A percentile compares a stretch with the other conserved stretches of the same genome.
phyloP scores from a whole-genome alignment of 331 rosid genomes.

The Malus hybrid region DNA sequence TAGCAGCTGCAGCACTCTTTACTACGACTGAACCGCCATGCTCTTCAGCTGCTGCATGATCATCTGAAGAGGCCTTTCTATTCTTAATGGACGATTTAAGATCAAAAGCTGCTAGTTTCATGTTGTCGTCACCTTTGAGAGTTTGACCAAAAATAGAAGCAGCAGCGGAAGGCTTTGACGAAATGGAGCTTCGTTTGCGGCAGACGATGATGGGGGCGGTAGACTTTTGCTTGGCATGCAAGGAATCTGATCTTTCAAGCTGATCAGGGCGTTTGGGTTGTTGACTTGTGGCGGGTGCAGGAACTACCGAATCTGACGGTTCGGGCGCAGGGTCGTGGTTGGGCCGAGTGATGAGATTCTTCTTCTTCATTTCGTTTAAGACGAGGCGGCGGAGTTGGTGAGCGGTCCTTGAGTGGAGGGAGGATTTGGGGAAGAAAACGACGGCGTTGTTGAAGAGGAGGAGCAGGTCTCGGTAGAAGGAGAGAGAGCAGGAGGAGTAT shows the following conservation, averaged over 20 bases:
- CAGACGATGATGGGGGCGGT: conserved; percentile 55
- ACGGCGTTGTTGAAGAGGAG: conserved; percentile 54
- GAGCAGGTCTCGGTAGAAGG: conserved; percentile 60
- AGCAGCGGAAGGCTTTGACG: conserved; percentile 35
- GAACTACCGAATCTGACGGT: conserved; percentile 2
- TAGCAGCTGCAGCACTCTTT: conserved; percentile 1
- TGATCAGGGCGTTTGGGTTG: conserved; percentile 22
- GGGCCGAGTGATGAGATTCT: conserved; percentile 12
- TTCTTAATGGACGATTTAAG: conserved; percentile 25
- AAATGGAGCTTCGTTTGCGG: conserved; percentile 56
- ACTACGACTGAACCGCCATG: background rate
- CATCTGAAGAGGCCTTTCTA: conserved; percentile 24
- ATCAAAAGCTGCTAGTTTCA: conserved; percentile 21
- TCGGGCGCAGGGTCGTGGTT: conserved; percentile 19
- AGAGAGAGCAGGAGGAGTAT: conserved; percentile 31
- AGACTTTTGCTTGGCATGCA: conserved; percentile 47
- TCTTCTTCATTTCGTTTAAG: conserved; percentile 27
- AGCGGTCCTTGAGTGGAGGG: conserved; percentile 35
- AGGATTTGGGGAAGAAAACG: conserved; percentile 50
- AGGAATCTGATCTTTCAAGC: conserved; percentile 37
- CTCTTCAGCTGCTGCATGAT: conserved; percentile 27
- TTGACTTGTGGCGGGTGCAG: conserved; percentile 9
- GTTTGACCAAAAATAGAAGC: conserved; percentile 17
- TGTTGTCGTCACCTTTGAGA: conserved; percentile 32
- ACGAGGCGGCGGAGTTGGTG: conserved; percentile 39